Conservation (phyloP, 2,329 filamentous ascomycete species). For the Sporothrix mexicana region DNA sequence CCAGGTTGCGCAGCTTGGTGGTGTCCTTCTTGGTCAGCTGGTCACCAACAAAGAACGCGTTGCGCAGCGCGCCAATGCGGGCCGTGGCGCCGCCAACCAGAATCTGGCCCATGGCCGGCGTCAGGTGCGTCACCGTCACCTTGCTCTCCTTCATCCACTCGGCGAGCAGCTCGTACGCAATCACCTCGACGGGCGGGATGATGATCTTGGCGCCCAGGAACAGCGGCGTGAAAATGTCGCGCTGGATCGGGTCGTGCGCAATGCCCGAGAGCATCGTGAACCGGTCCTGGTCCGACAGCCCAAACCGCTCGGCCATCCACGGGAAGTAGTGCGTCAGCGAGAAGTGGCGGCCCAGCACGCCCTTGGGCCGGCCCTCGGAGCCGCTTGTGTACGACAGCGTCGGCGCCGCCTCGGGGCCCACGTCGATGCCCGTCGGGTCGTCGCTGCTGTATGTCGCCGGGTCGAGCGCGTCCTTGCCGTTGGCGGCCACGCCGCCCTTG, state of each 20-base stretch:
- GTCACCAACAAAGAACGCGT: slow-evolving; percentile 91
- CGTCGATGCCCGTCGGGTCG: slow-evolving; percentile 70
- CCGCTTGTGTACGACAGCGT: slow-evolving; percentile 79
- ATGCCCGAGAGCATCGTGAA: slow-evolving; percentile 89
- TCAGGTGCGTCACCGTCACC: slow-evolving; percentile 84
- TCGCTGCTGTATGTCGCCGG: slow-evolving; percentile 56
- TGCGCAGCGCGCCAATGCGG: slow-evolving; percentile 75
- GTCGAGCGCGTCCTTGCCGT: slow-evolving; percentile 68
- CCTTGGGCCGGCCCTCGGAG: slow-evolving; percentile 80
- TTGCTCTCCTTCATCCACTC: slow-evolving; percentile 84
- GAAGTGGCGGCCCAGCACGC: slow-evolving; percentile 86
- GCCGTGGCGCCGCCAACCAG: slow-evolving; percentile 82
- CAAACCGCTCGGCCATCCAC: slow-evolving; percentile 90
- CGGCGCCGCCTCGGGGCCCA: slow-evolving; percentile 84
- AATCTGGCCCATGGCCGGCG: slow-evolving; percentile 96
- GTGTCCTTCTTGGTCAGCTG: slow-evolving; percentile 86
- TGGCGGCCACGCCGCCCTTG: slow-evolving; percentile 67
- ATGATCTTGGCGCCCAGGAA: slow-evolving; percentile 83
- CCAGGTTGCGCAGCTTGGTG: slow-evolving; percentile 74
- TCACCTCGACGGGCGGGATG: slow-evolving; percentile 80
- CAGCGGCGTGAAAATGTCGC: slow-evolving; percentile 84
- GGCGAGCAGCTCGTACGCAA: slow-evolving; percentile 81
- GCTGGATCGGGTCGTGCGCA: slow-evolving; percentile 71
- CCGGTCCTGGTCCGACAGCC: slow-evolving; percentile 70
- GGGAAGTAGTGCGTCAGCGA: slow-evolving; percentile 84